Base-by-base conservation (phyloP, 2,329 filamentous ascomycete genomes). In the Fusarium nodosum region DNA sequence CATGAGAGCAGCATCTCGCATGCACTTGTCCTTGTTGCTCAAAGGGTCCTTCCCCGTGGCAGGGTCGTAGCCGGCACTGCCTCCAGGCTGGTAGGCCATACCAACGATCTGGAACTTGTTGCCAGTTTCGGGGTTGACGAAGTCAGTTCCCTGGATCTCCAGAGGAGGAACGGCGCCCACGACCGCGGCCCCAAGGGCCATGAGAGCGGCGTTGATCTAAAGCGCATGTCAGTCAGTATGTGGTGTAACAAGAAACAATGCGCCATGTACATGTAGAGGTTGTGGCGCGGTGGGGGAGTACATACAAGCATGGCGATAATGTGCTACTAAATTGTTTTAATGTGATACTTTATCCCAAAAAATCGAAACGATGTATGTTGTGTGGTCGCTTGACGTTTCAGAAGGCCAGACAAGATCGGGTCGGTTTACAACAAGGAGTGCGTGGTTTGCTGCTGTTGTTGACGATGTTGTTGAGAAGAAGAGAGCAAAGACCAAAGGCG, bases 41-140 rank as follows among this genome's bases (percentile, higher is more conserved):
- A 91, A 82, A 33, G 89, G 87, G 75, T 91, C 89, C 69, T 83
- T 82, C 53, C 84, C 84, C 16, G 79, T 76, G 1, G 73, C 72
- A 47, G 88, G 86, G 72, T 90, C 80, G 79, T 89, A 90, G 47
- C 86, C 88, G 45, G 88, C 83, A 65, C 86, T 87, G 68, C 90
- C 90, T 64, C 88, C 89, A 44, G 89, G 89, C 77, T 91, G 90
- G 80, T 91, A 92, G 75, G 89, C 90, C 71, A 90, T 85, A 72
- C 90, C 90, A 52, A 90, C 84, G 64, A 92, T 84, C 80, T 91
- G 87, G 79, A 91, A 90, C 66, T 85, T 85, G 74, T 87, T 82
- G 64, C 87, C 87, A 24, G 83, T 87, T 61, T 80, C 79, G 42
- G 85, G 81, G 78, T 90, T 88, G 77, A 90, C 82, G 62, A 91